These are phyloP conservation scores for Collariella sp. DNA, from an alignment of 495 filamentous ascomycete species.

Conservation along the genomic window DNA sequence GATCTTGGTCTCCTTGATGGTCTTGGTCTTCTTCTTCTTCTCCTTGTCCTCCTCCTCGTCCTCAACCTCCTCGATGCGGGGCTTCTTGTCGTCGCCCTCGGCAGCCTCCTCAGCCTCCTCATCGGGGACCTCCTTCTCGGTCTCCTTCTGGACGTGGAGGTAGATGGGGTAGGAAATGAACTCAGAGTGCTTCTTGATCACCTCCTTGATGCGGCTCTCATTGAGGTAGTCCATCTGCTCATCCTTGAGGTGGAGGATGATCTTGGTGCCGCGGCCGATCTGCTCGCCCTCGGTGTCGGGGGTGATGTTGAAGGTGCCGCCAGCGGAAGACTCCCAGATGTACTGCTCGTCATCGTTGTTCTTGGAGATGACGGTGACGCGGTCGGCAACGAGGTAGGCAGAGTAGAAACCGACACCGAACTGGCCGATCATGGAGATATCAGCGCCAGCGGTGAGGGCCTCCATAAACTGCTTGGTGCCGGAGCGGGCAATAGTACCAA, in stretches of 20 bases:
- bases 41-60: constrained; percentile 76
- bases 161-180: constrained; percentile 99
- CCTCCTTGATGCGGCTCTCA: constrained; percentile 99
- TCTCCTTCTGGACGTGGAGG: constrained; percentile 98
- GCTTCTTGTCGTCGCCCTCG: constrained; percentile 69
- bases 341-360: constrained; percentile 99
- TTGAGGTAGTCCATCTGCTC: constrained; percentile 98
- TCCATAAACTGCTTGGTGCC: constrained; percentile 99
- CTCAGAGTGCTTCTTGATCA: constrained; percentile 99
- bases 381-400: constrained; percentile 96
- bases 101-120: constrained; percentile 77
- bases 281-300: constrained; percentile 85
- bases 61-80: constrained; percentile 71
- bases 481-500: constrained; percentile 96
- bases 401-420: constrained; percentile 99
- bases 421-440: constrained; percentile 99
- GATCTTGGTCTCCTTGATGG: constrained; percentile 95
- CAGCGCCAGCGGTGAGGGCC: constrained; percentile 92
- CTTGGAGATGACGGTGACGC: constrained; percentile 91
- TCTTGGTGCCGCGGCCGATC: constrained; percentile 91
- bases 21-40: constrained; percentile 98
- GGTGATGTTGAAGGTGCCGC: constrained; percentile 92
- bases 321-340: constrained; percentile 96
- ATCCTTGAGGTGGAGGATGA: constrained; percentile 97
- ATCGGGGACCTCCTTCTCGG: constrained; percentile 95